Base-by-base conservation (phyloP, 148 eudicot genomes). In the Cornus kousa region DNA sequence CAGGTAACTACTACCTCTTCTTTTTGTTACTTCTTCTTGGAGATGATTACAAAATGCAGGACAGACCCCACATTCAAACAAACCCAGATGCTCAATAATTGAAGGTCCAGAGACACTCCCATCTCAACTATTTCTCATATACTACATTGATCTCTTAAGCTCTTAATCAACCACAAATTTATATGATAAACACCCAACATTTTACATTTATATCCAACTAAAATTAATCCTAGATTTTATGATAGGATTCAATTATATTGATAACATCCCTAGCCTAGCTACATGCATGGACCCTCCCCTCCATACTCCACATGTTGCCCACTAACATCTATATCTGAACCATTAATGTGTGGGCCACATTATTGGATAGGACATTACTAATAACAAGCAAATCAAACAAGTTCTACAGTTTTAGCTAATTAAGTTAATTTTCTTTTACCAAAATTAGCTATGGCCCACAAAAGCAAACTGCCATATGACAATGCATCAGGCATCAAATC, bases 271-370 rank as follows among this genome's bases (percentile, higher is more conserved):
- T n/a, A n/a, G n/a, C n/a, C n/a, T n/a, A n/a, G n/a, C n/a, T n/a
- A 17, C 43, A 50, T 37, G 48, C 66, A 75, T 75, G 80, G 82
- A 71, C 82, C 86, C 75, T 4, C 67, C 80, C 19, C 71, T 67
- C 83, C 82, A 59, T 71, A 71, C 81, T 28, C 81, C 85, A 85
- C 87, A 85, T 85, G 87, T 65, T 82, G 78, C 86, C 85, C 87
- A 84, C 82, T 77, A 81, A 77, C 85, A 74, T 81, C 77, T 35
- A 76, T 82, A 79, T 76, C 80, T 81, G 62, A 37, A 57, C 80
- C 85, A 81, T 80, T 73, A 79, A 81, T 82, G 87, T 33, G 71
- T 83, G 89, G 85, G 78, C 67, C 88, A 73, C 50, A 59, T n/a
- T n/a, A 40, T 66, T 35, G 55, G 74, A 80, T 76, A 60, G 65